Conservation (phyloP, 495 filamentous ascomycete species). For the Trichoderma erinaceum region DNA sequence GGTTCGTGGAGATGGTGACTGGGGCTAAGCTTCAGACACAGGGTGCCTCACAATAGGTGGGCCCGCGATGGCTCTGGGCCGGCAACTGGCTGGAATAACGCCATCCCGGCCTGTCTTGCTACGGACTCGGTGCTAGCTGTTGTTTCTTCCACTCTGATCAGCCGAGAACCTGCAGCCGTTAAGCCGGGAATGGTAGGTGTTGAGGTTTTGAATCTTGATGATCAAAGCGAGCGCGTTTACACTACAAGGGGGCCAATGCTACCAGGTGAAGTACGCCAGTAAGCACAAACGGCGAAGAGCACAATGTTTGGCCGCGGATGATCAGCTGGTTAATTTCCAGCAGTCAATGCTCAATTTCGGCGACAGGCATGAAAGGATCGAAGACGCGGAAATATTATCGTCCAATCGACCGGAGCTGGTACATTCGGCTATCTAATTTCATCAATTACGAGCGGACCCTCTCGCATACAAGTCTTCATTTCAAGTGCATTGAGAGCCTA, state of each 20-base stretch:
- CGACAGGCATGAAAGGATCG: too few species aligned
- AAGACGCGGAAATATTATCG: too few species aligned
- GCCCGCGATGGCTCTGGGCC: not conserved
- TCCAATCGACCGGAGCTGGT: too few species aligned
- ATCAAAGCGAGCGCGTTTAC: not conserved
- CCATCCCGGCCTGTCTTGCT: not conserved
- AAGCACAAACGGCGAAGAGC: not conserved
- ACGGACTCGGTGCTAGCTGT: not conserved
- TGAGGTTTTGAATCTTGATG: not conserved
- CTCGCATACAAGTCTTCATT: not conserved
- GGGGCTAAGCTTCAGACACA: conserved; percentile 12
- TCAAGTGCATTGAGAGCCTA: not conserved
- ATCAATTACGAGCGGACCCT: too few species aligned
- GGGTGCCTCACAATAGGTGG: conserved; percentile 11
- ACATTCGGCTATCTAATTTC: too few species aligned
- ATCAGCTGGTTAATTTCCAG: not conserved
- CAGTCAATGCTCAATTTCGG: conserved; percentile 4
- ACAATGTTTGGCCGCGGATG: not conserved
- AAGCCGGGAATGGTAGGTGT: not conserved
- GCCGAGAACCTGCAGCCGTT: not conserved
- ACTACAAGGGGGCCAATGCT: not conserved
- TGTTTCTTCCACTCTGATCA: not conserved
- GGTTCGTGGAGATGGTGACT: not conserved
- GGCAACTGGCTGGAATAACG: not conserved
- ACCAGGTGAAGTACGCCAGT: not conserved